phyloP scores from a whole-genome alignment of 371 early-diverging fungal genomes.

The Rhizopus stolonifer region DNA sequence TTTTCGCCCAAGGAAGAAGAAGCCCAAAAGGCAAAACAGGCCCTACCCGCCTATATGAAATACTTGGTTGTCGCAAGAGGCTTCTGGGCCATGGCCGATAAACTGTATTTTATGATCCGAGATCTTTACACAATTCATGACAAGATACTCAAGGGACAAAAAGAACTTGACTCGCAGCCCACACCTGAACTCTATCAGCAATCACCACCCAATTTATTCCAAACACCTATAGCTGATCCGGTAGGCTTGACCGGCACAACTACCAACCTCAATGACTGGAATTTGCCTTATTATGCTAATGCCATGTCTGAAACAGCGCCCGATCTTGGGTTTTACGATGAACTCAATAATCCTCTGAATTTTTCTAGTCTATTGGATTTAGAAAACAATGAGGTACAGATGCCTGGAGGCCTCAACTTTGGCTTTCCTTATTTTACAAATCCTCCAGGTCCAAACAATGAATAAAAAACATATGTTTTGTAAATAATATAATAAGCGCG shows the following conservation, averaged over 20 bases:
- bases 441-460: background rate
- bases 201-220: background rate
- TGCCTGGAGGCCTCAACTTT: conserved; percentile 19
- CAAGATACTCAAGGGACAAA: conserved; percentile 17
- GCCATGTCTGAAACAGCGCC: background rate
- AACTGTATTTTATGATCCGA: conserved; percentile 61
- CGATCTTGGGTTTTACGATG: background rate
- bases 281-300: conserved; percentile 5
- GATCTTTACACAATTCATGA: conserved; percentile 56
- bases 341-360: background rate
- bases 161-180: background rate
- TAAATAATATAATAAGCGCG: too few species aligned
- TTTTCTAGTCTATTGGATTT: background rate
- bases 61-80: conserved; percentile 51
- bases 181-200: background rate
- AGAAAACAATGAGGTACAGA: conserved; percentile 2
- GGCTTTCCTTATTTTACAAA: conserved; percentile 9
- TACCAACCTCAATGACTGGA: background rate
- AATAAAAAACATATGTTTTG: background rate
- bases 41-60: conserved; percentile 51
- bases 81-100: conserved; percentile 66
- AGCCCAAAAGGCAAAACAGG: conserved; percentile 45
- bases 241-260: background rate
- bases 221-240: background rate
- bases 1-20: conserved; percentile 46